phyloP scores from a whole-genome alignment of 2,329 filamentous ascomycete species.

The Thelonectria olida region DNA sequence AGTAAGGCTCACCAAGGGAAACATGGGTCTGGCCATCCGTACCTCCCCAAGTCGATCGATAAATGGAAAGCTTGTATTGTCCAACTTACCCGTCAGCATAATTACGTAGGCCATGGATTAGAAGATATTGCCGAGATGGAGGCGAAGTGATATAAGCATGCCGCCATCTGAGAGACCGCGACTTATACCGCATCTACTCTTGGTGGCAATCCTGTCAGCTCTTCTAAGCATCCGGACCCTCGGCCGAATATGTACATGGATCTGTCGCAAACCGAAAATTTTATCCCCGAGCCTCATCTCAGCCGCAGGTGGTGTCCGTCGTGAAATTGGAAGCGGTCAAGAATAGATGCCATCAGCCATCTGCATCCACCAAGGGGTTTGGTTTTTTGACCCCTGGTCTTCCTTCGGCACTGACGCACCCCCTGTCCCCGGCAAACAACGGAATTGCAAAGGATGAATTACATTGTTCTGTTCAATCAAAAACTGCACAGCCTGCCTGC shows the following conservation, averaged over 20 bases:
- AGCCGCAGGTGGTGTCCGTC: slow-evolving; percentile 7
- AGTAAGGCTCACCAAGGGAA: neutral
- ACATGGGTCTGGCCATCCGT: too few relatives aligned
- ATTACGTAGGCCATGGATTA: neutral
- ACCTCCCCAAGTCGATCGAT: too few relatives aligned
- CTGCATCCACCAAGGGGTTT: neutral
- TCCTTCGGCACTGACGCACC: slow-evolving; percentile 4
- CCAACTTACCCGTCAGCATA: neutral
- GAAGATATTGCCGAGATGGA: too few relatives aligned
- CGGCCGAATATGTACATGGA: neutral
- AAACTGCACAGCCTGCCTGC: slow-evolving; percentile 4
- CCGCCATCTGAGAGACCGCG: neutral
- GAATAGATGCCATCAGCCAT: neutral
- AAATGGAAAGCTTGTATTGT: too few relatives aligned
- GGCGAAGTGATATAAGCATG: neutral
- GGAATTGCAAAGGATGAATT: neutral
- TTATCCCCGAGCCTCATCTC: neutral
- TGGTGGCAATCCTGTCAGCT: too few relatives aligned
- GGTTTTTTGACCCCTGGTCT: neutral
- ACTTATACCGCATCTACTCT: neutral
- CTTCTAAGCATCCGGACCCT: neutral
- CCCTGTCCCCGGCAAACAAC: neutral
- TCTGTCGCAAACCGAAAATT: neutral
- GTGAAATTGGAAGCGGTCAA: slow-evolving; percentile 8
- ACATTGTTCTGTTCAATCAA: neutral